A percentile compares a stretch with the other conserved stretches of the same genome.
Evolutionary conservation across 345 rosid species (phyloP).

Genomic region (Microcos paniculata): DNA sequence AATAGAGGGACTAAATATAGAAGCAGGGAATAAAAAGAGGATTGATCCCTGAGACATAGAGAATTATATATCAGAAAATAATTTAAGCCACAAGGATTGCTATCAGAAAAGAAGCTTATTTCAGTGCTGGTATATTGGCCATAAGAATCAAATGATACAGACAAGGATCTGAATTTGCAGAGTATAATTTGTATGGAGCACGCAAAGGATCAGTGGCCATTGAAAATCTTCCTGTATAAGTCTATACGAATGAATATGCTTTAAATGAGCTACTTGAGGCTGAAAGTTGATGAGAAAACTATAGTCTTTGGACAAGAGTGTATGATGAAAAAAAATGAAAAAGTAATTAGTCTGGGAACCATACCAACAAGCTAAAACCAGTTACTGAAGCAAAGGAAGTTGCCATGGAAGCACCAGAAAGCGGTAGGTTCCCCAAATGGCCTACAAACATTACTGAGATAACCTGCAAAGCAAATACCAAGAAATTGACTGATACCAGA

Average conservation of each 20-base stretch:
- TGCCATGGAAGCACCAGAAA: constrained; percentile 46
- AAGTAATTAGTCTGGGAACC: neutral
- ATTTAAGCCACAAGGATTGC: neutral
- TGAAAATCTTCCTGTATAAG: no score
- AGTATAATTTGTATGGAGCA: neutral
- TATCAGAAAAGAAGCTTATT: neutral
- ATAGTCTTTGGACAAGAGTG: neutral
- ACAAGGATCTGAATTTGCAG: neutral
- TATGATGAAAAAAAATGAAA: neutral
- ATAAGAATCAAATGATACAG: no score
- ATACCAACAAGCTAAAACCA: constrained; percentile 44
- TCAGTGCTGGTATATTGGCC: neutral
- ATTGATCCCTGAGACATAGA: no score
- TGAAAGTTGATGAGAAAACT: neutral
- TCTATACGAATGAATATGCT: no score
- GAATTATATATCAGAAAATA: neutral
- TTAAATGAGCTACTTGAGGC: no score
- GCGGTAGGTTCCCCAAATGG: constrained; percentile 23
- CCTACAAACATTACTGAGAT: constrained; percentile 42
- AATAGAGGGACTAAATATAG: no score
- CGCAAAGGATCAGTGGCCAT: no score
- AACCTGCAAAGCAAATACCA: constrained; percentile 20
- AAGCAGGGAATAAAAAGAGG: neutral
- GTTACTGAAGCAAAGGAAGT: constrained; percentile 47
- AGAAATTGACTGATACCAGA: constrained; percentile 15